phyloP scores from a whole-genome alignment of 2,329 filamentous ascomycete genomes.

The Fusarium mangiferae region DNA sequence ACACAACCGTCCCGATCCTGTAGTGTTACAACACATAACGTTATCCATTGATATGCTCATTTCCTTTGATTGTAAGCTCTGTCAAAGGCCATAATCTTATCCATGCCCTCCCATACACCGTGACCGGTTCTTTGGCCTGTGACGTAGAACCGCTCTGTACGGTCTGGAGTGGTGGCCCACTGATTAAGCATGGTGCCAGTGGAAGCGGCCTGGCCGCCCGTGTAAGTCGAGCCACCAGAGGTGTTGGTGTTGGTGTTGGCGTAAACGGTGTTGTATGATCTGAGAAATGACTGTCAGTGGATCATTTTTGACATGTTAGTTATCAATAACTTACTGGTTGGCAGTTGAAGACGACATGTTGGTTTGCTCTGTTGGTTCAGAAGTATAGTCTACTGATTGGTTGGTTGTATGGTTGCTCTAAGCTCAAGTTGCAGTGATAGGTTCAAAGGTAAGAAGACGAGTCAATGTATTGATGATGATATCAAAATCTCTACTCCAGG shows the following conservation, averaged over 20 bases:
- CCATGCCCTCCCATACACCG: constrained; percentile 5
- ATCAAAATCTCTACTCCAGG: not conserved
- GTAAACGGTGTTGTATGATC: not conserved
- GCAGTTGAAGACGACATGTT: constrained; percentile 23
- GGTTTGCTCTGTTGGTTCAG: not conserved
- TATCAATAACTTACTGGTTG: constrained; percentile 16
- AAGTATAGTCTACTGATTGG: not conserved
- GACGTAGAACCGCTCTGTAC: constrained; percentile 20
- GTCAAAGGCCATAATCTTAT: constrained; percentile 23
- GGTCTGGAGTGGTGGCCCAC: constrained; percentile 23
- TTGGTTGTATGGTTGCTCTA: not conserved
- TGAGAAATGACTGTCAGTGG: constrained; percentile 4
- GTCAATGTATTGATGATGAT: constrained; percentile 1
- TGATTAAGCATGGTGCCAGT: constrained; percentile 2
- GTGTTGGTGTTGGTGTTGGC: not conserved
- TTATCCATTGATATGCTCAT: not conserved
- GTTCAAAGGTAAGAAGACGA: not conserved
- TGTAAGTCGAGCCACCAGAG: constrained; percentile 28
- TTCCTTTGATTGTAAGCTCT: not conserved
- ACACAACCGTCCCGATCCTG: not conserved
- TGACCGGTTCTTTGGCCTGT: constrained; percentile 28
- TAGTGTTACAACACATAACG: not conserved
- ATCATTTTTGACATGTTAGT: not conserved
- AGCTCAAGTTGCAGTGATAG: not conserved
- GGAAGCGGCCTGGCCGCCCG: constrained; percentile 18